A percentile compares a stretch with the other conserved stretches of the same genome.
Evolutionary conservation across 352 stramenopile genomes (phyloP).

Genomic region (Globisporangium nagaii): DNA sequence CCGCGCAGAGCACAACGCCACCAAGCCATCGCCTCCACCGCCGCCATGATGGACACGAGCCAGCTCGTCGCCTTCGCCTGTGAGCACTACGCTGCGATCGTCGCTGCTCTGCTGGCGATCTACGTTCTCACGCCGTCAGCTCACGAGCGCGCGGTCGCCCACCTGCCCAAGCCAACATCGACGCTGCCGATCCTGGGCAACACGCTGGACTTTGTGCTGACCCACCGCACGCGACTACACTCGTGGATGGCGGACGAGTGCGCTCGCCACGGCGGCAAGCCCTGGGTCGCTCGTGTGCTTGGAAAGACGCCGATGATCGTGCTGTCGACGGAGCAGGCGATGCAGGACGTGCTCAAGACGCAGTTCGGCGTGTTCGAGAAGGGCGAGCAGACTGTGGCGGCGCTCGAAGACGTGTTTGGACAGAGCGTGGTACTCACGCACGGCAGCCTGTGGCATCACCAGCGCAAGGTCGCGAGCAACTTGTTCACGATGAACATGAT

Average conservation of each 20-base stretch:
- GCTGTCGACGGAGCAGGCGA: slow-evolving; percentile 23
- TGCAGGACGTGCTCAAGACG: slow-evolving; percentile 46
- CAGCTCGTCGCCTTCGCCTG: background rate
- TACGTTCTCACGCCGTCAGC: background rate
- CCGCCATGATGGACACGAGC: background rate
- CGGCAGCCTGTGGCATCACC: slow-evolving; percentile 27
- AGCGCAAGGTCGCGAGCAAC: slow-evolving; percentile 28
- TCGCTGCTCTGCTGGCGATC: background rate
- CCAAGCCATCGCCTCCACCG: too few relatives aligned
- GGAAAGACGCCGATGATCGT: slow-evolving; percentile 29
- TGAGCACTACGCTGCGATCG: background rate
- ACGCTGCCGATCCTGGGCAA: slow-evolving; percentile 14
- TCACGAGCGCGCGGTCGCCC: slow-evolving; percentile 1
- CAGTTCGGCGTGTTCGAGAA: slow-evolving; percentile 71
- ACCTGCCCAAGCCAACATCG: slow-evolving; percentile 7
- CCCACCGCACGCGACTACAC: slow-evolving; percentile 12
- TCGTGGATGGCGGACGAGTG: slow-evolving; percentile 19
- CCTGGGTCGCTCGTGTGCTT: slow-evolving; percentile 35
- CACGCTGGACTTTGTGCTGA: slow-evolving; percentile 9
- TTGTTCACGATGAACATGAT: slow-evolving; percentile 28
- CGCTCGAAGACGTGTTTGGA: slow-evolving; percentile 52
- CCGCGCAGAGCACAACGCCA: background rate
- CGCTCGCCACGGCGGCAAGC: slow-evolving; percentile 10
- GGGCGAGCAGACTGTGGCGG: slow-evolving; percentile 22
- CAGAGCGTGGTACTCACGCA: slow-evolving; percentile 37